Conservation (phyloP, 2,329 filamentous ascomycete genomes). For the Monosporascus sp. region DNA sequence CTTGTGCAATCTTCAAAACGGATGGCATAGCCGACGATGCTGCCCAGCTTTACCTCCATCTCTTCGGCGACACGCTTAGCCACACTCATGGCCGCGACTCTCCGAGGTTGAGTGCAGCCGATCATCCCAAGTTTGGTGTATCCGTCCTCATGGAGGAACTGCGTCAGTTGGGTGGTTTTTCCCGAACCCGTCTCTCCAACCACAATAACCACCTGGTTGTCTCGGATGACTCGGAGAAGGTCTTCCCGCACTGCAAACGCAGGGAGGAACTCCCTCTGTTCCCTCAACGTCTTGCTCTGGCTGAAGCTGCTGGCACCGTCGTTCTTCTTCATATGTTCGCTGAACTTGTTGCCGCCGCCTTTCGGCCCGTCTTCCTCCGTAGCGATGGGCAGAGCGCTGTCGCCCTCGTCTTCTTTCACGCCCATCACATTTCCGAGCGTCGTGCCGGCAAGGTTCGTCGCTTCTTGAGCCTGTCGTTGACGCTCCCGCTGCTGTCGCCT, state of each 20-base stretch:
- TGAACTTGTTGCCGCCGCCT: conserved; percentile 71
- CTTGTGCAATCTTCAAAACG: conserved; percentile 98
- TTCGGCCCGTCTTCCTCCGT: conserved; percentile 63
- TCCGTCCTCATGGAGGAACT: conserved; percentile 93
- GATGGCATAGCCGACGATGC: conserved; percentile 90
- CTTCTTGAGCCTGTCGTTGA: conserved; percentile 89
- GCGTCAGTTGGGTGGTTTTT: conserved; percentile 95
- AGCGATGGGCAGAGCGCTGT: conserved; percentile 75
- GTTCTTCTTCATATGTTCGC: conserved; percentile 81
- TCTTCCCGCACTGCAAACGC: conserved; percentile 97
- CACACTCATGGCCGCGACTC: conserved; percentile 98
- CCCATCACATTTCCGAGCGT: conserved; percentile 93
- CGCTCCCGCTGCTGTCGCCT: conserved; percentile 87
- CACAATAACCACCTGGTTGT: conserved; percentile 96
- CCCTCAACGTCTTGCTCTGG: conserved; percentile 80
- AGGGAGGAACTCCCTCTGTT: conserved; percentile 89
- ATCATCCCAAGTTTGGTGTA: conserved; percentile 87
- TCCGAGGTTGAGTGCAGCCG: conserved; percentile 90
- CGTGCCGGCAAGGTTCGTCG: conserved; percentile 88
- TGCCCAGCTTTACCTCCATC: conserved; percentile 90
- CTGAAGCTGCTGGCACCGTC: conserved; percentile 88
- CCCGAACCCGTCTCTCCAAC: conserved; percentile 96
- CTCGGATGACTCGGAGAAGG: conserved; percentile 81
- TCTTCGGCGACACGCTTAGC: conserved; percentile 97
- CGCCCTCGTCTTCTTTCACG: conserved; percentile 85